These are phyloP conservation scores for Geotrichum citri-aurantii DNA, from an alignment of 1,139 yeast genomes.

Conservation along the genomic window DNA sequence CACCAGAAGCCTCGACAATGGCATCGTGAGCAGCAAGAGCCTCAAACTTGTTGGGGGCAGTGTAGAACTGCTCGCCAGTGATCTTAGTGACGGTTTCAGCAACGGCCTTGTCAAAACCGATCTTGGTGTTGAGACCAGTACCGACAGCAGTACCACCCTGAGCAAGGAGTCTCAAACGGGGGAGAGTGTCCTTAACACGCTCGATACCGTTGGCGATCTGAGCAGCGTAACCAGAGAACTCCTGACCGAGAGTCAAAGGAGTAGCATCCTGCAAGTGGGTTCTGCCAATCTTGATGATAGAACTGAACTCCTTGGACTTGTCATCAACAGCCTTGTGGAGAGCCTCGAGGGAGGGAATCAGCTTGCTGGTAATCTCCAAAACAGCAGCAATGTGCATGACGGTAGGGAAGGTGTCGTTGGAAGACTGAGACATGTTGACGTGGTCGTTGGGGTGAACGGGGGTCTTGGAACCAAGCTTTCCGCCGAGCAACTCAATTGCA, in stretches of 20 bases:
- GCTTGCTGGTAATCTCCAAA: conserved; percentile 65
- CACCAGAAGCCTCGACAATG: conserved; percentile 94
- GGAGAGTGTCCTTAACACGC: conserved; percentile 72
- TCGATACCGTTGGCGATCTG: conserved; percentile 87
- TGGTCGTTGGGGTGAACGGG: conserved; percentile 99
- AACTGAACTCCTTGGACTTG: conserved; percentile 75
- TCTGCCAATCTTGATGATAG: conserved; percentile 96
- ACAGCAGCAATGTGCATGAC: conserved; percentile 99
- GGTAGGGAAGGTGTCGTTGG: conserved; percentile 96
- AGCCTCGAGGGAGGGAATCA: conserved; percentile 72
- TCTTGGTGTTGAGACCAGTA: conserved; percentile 90
- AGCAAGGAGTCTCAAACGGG: conserved; percentile 74
- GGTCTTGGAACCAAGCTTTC: conserved; percentile 79
- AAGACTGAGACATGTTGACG: conserved; percentile 96
- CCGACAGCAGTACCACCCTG: conserved; percentile 99
- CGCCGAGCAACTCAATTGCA: conserved; percentile 93
- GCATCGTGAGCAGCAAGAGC: conserved; percentile 99
- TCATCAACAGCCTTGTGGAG: conserved; percentile 71
- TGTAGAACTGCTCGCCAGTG: conserved; percentile 81
- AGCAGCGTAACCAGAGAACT: conserved; percentile 92
- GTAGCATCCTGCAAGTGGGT: conserved; percentile 99
- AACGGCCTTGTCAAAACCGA: conserved; percentile 80
- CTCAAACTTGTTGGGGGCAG: conserved; percentile 98
- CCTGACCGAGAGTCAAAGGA: conserved; percentile 96
- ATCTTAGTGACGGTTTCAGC: conserved; percentile 73